These are phyloP conservation scores for Arbutus unedo DNA, from an alignment of 148 eudicot species.

Conservation along the genomic window DNA sequence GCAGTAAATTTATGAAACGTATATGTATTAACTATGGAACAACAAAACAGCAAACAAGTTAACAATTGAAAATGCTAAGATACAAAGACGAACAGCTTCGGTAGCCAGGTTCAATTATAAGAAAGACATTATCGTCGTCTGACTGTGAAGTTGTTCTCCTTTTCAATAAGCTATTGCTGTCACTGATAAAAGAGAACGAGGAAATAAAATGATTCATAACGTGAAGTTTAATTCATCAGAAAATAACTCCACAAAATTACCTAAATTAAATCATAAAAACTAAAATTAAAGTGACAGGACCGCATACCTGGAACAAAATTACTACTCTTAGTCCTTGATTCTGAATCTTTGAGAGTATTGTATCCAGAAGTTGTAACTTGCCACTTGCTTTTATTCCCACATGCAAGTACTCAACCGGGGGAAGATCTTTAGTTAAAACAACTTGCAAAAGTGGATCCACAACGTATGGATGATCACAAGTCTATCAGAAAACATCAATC, in stretches of 20 bases:
- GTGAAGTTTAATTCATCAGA: not conserved
- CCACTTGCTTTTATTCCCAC: constrained; percentile 83
- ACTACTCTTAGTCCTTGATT: constrained; percentile 46
- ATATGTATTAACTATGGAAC: not conserved
- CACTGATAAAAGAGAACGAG: too few relatives aligned
- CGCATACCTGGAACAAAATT: constrained; percentile 64
- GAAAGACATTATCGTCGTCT: not conserved
- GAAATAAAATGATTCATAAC: too few relatives aligned
- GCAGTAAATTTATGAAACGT: not conserved
- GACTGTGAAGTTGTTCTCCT: too few relatives aligned
- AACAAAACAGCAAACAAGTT: not conserved
- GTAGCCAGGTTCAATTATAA: not conserved
- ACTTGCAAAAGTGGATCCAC: constrained; percentile 48
- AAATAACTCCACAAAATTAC: not conserved
- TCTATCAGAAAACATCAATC: constrained; percentile 42
- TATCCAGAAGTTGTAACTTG: constrained; percentile 65
- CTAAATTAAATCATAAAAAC: not conserved
- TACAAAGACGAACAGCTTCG: not conserved
- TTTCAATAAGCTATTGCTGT: too few relatives aligned
- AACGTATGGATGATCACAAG: constrained; percentile 86
- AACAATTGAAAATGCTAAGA: not conserved
- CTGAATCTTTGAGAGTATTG: constrained; percentile 53
- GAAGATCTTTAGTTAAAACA: constrained; percentile 38
- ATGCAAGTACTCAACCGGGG: constrained; percentile 36
- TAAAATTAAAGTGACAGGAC: not conserved